Conservation (phyloP, 2,329 filamentous ascomycete species). For the Leptographium radiaticola region DNA sequence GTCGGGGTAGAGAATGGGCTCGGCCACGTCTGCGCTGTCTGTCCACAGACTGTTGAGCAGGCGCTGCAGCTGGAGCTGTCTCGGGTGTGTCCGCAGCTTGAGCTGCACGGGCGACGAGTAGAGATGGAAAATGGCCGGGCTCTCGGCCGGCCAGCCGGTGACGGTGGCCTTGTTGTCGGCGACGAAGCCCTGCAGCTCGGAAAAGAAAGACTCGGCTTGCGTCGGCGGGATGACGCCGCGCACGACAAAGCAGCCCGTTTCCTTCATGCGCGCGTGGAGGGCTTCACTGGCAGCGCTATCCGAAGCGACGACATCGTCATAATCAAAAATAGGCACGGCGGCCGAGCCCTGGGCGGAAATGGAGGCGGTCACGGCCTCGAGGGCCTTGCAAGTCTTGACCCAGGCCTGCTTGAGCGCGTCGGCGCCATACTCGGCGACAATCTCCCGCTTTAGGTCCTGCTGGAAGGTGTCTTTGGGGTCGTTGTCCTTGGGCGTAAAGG, state of each 20-base stretch:
- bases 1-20: constrained; percentile 27
- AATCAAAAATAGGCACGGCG: not conserved
- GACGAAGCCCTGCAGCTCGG: not conserved
- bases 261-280: not conserved
- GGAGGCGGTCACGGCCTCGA: not conserved
- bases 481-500: not conserved
- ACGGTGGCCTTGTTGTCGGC: not conserved
- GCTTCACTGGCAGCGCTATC: not conserved
- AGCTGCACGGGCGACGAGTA: not conserved
- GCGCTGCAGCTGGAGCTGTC: not conserved
- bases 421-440: not conserved
- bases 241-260: not conserved
- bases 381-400: not conserved
- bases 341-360: not conserved
- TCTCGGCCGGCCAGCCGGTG: not conserved
- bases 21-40: constrained; percentile 14
- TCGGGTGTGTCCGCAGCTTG: not conserved
- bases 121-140: not conserved
- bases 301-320: not conserved
- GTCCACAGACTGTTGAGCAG: constrained; percentile 9
- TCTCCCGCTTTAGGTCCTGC: not conserved
- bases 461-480: not conserved
- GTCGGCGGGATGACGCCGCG: not conserved
- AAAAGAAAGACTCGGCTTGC: not conserved
- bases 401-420: not conserved